phyloP scores from a whole-genome alignment of 177 flowering plant genomes.

The Viscum album region DNA sequence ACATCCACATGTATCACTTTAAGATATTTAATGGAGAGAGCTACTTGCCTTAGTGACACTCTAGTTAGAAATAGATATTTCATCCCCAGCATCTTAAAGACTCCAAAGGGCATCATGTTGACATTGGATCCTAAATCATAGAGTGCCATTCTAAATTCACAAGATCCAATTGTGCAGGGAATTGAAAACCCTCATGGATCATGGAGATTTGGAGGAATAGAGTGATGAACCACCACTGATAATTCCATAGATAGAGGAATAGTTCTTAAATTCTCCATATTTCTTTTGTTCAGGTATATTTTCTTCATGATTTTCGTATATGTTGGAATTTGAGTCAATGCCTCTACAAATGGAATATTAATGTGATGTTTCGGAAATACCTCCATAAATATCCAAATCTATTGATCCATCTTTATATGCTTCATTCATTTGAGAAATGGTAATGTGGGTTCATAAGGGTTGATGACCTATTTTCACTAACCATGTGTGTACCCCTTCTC shows the following conservation, averaged over 20 bases:
- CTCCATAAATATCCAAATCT: constrained; percentile 19
- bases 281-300: neutral
- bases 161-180: neutral
- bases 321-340: neutral
- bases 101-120: neutral
- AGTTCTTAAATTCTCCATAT: neutral
- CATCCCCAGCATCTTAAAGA: neutral
- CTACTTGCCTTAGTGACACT: neutral
- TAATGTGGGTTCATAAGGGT: too few species aligned
- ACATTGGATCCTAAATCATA: neutral
- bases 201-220: neutral
- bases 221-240: neutral
- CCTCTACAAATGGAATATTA: neutral
- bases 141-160: neutral
- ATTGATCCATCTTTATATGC: too few species aligned
- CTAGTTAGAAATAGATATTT: neutral
- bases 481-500: too few species aligned
- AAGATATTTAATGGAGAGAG: neutral
- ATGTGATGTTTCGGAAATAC: constrained; percentile 13
- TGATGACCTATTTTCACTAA: too few species aligned
- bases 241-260: neutral
- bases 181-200: neutral
- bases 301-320: neutral
- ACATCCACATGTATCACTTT: neutral
- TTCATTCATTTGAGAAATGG: too few species aligned